A percentile compares a stretch with the other conserved stretches of the same genome.
Evolutionary conservation across 2,329 filamentous ascomycete genomes (phyloP).

Genomic region (Trichoderma simmonsii): DNA sequence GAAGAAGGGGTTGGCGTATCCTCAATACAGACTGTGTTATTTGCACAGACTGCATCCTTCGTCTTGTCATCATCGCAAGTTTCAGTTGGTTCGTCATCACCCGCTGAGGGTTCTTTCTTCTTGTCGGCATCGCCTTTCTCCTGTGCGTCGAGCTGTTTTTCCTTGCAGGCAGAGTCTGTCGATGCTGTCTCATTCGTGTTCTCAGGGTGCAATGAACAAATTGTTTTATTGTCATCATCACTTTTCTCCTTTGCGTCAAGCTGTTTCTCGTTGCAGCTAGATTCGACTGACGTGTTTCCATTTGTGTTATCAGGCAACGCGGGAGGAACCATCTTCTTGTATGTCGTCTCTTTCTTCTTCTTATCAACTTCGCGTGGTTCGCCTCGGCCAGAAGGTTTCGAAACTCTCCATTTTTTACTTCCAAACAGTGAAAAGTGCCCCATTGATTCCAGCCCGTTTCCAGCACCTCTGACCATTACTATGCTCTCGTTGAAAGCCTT

Average conservation of each 20-base stretch:
- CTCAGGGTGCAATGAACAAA: not conserved
- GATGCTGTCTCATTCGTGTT: no score
- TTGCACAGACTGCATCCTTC: not conserved
- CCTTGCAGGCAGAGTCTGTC: no score
- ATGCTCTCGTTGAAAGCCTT: not conserved
- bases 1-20: not conserved
- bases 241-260: not conserved
- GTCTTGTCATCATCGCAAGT: not conserved
- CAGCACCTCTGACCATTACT: not conserved
- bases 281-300: not conserved
- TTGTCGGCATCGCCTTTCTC: no score
- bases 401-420: not conserved
- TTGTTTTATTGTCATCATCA: not conserved
- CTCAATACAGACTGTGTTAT: not conserved
- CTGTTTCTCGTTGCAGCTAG: not conserved
- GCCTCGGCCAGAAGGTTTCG: not conserved
- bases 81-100: not conserved
- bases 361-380: not conserved
- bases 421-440: not conserved
- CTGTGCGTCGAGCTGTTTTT: no score
- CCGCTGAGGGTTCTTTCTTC: no score
- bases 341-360: not conserved
- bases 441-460: not conserved
- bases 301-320: not conserved
- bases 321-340: not conserved